Evolutionary conservation across 2,329 filamentous ascomycete genomes (phyloP), one percentile per base, ranked within the genome.

Genomic region (Nothophoma quercina): DNA sequence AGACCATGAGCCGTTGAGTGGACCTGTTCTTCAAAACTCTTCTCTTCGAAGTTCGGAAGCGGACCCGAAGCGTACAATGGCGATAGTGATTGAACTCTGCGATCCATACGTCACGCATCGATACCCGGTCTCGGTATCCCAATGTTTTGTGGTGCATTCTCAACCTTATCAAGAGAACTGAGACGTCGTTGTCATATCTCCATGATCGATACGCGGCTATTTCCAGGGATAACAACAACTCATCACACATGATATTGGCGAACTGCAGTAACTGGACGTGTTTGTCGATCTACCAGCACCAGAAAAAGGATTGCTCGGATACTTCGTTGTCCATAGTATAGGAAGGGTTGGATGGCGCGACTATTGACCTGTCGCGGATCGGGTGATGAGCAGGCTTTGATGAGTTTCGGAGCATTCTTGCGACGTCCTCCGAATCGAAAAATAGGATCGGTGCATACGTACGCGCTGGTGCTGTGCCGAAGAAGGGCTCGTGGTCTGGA

Each of bases 401-500:
- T 25, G 2, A 19, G 10, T 19, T 21, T 12, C 16, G 23, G 12
- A 29, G 15, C 25, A 40, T 21, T 3, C 16, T 7, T 3, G 10
- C 36, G 16, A 29, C 15, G 12, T 39, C 7, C 4, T 18, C 1
- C 8, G 10, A 23, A 4, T 2, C 2, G 3, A 40, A 40, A 1
- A 16, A 7, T 40, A 16, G 19, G 7, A 8, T 19, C 8, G 23
- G 15, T 18, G 16, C 5, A 3, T 23, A 25, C 4, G 13, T 7
- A 8, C 23, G 15, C n/a, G 8, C 15, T 12, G 36, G n/a, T 26
- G 8, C 35, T 4, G 3, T 8, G 15, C 22, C 35, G 10, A 28
- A 40, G 25, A 28, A 40, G 5, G 36, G 36, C 16, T 40, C 23
- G 16, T 40, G 36, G 16, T 40, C 36, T n/a, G 9, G 10, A 13